These are phyloP conservation scores for Podospora pseudocomata DNA, from an alignment of 495 filamentous ascomycete species.

Conservation along the genomic window DNA sequence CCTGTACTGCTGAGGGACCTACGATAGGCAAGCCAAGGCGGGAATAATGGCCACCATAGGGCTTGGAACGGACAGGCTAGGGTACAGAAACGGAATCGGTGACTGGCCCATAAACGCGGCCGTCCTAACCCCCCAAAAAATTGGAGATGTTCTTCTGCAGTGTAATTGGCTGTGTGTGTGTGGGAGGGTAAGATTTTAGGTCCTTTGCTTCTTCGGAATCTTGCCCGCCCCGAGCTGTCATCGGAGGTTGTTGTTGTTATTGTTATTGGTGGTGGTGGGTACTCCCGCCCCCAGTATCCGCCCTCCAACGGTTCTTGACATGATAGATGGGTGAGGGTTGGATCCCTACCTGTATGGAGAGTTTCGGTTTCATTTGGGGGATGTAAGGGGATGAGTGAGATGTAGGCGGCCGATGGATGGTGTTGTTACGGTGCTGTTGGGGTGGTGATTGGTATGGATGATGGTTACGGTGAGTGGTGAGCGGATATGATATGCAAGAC, in stretches of 20 bases:
- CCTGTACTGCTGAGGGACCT: neutral
- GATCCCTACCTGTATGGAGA: neutral
- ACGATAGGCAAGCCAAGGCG: neutral
- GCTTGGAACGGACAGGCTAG: neutral
- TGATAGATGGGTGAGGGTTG: no score
- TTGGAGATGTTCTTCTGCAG: neutral
- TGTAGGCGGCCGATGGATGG: no score
- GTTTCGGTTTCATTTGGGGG: neutral
- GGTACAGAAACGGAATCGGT: neutral
- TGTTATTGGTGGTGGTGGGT: neutral
- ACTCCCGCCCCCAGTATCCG: neutral
- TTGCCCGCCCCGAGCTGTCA: neutral
- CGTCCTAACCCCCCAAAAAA: neutral
- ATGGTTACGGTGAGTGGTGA: no score
- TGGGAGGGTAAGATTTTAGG: constrained; percentile 11
- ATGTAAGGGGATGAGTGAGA: neutral
- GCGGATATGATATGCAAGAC: no score
- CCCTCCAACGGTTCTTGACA: no score
- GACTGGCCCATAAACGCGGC: constrained; percentile 1
- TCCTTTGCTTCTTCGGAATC: neutral
- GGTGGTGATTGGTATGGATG: no score
- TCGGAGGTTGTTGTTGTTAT: neutral
- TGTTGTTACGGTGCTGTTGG: no score
- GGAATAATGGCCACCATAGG: neutral
- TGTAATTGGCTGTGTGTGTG: neutral